Conservation (phyloP, 2,329 filamentous ascomycete genomes). For the Colletotrichum sp. region DNA sequence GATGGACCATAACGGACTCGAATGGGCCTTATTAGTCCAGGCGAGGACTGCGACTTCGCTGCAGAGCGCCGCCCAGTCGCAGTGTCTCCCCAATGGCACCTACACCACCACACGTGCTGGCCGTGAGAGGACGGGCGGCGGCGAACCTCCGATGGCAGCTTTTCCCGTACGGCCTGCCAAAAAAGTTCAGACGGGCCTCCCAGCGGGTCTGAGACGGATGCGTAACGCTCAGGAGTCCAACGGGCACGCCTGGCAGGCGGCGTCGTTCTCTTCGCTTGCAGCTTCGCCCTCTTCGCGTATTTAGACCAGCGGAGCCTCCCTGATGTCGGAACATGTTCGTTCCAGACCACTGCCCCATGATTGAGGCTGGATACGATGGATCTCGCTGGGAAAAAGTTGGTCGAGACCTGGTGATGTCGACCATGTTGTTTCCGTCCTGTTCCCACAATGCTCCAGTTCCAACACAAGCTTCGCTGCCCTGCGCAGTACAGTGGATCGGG, state of each 20-base stretch:
- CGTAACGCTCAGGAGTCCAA: constrained; percentile 9
- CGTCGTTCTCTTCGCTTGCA: background rate
- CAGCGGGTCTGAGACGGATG: constrained; percentile 12
- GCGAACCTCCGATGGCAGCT: constrained; percentile 14
- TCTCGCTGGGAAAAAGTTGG: background rate
- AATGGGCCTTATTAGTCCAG: background rate
- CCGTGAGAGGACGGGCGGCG: background rate
- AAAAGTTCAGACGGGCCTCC: background rate
- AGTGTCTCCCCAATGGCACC: background rate
- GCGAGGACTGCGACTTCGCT: background rate
- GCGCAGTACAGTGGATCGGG: background rate
- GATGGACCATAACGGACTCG: background rate
- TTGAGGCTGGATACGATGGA: background rate
- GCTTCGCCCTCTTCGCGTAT: background rate
- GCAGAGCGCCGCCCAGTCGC: background rate
- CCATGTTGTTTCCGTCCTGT: background rate
- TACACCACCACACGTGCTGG: background rate
- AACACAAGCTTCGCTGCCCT: background rate
- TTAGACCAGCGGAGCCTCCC: background rate
- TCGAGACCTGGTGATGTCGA: background rate
- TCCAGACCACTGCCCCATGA: background rate
- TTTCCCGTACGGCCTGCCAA: background rate
- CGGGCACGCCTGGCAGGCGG: background rate
- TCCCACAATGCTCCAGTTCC: background rate
- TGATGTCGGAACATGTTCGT: background rate